Percentiles rank a stretch among this genome's conserved stretches.
phyloP scores from a whole-genome alignment of 495 filamentous ascomycete genomes.

The Clavariopsis aquatica region DNA sequence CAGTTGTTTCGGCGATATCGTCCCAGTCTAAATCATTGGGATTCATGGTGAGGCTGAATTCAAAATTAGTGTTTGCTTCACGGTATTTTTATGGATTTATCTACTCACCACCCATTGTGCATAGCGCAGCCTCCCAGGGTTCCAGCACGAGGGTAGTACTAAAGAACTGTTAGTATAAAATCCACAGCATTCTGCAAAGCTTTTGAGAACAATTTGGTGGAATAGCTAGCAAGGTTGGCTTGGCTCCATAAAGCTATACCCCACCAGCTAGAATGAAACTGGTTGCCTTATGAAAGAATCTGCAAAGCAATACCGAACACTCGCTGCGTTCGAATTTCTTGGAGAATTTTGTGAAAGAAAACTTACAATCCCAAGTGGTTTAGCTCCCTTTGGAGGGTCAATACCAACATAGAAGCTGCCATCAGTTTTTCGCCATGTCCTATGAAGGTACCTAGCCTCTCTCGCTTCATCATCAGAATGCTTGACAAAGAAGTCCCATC shows the following conservation, averaged over 20 bases:
- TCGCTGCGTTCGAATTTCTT: no score
- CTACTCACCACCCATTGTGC: slow-evolving; percentile 50
- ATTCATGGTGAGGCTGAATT: slow-evolving; percentile 41
- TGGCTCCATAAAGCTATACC: no score
- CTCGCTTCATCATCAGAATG: slow-evolving; percentile 31
- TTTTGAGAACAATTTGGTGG: no score
- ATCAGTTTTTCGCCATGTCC: slow-evolving; percentile 31
- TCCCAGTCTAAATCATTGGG: slow-evolving; percentile 51
- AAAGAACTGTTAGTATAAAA: not conserved
- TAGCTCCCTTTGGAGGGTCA: slow-evolving; percentile 49
- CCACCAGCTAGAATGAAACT: no score
- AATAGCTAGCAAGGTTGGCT: no score
- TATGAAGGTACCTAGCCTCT: slow-evolving; percentile 28
- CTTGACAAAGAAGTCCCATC: slow-evolving; percentile 41
- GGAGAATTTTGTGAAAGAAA: not conserved
- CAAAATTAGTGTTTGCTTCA: not conserved
- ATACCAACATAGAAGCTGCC: slow-evolving; percentile 37
- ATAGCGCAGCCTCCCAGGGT: slow-evolving; percentile 55
- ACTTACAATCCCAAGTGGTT: slow-evolving; percentile 48
- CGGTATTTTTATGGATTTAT: not conserved
- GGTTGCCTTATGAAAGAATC: no score
- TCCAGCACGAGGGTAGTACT: slow-evolving; percentile 52
- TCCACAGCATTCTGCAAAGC: not conserved
- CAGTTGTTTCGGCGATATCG: slow-evolving; percentile 51
- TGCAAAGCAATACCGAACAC: no score